Evolutionary conservation across 1,139 yeast genomes (phyloP).

Genomic region (Pichia sp.): DNA sequence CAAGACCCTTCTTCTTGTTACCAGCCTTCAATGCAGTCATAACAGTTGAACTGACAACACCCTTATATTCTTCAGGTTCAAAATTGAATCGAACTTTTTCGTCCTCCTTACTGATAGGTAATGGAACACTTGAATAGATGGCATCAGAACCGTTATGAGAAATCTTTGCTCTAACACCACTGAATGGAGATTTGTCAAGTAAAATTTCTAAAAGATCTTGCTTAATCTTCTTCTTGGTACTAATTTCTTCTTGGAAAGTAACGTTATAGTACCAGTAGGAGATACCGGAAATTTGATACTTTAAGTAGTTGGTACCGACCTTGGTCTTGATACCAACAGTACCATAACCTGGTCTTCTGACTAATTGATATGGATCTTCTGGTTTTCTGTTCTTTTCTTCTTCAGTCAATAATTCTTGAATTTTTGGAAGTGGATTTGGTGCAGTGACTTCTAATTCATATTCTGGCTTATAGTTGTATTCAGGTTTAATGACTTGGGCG

Average conservation of each 20-base stretch:
- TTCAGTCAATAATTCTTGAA: conserved; percentile 14
- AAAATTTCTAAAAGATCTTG: conserved; percentile 21
- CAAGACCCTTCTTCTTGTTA: conserved; percentile 3
- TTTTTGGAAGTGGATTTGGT: conserved; percentile 17
- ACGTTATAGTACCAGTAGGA: conserved; percentile 23
- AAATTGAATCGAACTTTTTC: conserved; percentile 20
- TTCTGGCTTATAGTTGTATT: conserved; percentile 21
- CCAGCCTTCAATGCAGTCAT: conserved; percentile 13
- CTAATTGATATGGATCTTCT: conserved; percentile 16
- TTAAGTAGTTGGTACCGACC: conserved; percentile 26
- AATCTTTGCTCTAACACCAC: conserved; percentile 14
- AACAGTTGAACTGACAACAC: conserved; percentile 22
- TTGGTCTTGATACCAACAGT: conserved; percentile 23
- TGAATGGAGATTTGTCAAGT: conserved; percentile 20
- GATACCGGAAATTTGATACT: conserved; percentile 19
- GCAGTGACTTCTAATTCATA: conserved; percentile 17
- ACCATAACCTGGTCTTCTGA: conserved; percentile 26
- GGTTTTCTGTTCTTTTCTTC: conserved; percentile 16
- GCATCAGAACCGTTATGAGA: conserved; percentile 26
- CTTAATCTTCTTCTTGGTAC: conserved; percentile 20
- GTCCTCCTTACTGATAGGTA: conserved; percentile 19
- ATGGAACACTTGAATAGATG: conserved; percentile 18
- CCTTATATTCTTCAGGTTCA: conserved; percentile 20
- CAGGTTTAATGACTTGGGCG: conserved; percentile 22
- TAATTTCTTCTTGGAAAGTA: conserved; percentile 22